Evolutionary conservation across 176 grass and related monocot genomes (phyloP).

Genomic region (Phoenix dactylifera): DNA sequence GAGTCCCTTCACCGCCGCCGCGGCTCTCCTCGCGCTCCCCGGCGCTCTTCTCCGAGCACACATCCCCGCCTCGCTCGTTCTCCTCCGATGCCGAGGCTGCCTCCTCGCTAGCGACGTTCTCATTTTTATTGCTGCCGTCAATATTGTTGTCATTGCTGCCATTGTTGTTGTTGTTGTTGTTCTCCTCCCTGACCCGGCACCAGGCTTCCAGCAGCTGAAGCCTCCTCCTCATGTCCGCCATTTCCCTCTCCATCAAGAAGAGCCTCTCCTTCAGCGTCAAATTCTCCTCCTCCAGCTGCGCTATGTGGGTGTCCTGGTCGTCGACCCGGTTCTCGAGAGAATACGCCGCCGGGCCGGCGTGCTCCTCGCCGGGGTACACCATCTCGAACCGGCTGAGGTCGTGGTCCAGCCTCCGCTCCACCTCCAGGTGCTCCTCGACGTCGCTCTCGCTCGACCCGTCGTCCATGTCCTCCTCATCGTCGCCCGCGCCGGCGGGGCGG

Average conservation of each 20-base stretch:
- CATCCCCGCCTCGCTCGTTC: slow-evolving; percentile 15
- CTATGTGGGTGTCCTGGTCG: slow-evolving; percentile 45
- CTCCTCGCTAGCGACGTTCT: no score
- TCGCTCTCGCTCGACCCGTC: slow-evolving; percentile 61
- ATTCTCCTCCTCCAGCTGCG: slow-evolving; percentile 77
- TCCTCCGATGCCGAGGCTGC: neutral
- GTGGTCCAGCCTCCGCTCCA: slow-evolving; percentile 83
- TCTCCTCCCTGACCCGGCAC: slow-evolving; percentile 21
- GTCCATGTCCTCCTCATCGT: slow-evolving; percentile 34
- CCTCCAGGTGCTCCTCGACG: slow-evolving; percentile 78
- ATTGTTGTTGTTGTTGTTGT: neutral
- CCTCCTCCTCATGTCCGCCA: slow-evolving; percentile 30
- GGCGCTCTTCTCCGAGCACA: slow-evolving; percentile 20
- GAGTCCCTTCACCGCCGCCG: slow-evolving; percentile 1
- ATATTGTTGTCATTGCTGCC: no score
- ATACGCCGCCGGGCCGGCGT: slow-evolving; percentile 4
- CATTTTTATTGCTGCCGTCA: no score
- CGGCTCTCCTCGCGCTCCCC: slow-evolving; percentile 2
- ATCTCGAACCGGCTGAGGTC: slow-evolving; percentile 94
- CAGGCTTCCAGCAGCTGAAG: slow-evolving; percentile 40
- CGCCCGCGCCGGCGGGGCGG: slow-evolving; percentile 21
- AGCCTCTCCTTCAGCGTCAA: slow-evolving; percentile 74
- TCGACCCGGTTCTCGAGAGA: slow-evolving; percentile 27
- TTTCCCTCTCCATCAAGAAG: slow-evolving; percentile 81
- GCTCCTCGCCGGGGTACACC: slow-evolving; percentile 46